Base-by-base conservation (phyloP, 2,329 filamentous ascomycete genomes). In the Rhynchosporium graminicola region DNA sequence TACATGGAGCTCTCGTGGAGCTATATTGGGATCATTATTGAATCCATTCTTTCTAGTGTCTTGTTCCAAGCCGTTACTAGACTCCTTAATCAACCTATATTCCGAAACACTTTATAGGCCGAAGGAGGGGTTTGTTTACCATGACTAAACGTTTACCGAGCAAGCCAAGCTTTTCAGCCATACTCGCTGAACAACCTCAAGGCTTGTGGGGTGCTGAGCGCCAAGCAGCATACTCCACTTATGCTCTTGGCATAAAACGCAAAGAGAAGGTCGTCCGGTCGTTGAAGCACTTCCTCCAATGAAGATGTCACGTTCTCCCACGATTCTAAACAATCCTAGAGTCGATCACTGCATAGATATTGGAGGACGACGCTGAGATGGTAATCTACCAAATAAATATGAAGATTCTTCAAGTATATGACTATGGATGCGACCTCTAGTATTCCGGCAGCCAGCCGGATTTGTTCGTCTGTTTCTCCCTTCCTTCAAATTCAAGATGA, bases 161-260 rank as follows among this genome's bases (percentile, higher is more conserved):
- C 7, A 33, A 28, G 9, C 50, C 36, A 54, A 54, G 51, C 51
- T 54, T 40, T 40, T 12, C 51, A 54, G 51, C n/a, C 51, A 28
- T 15, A 12, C 10, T 1, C 36, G 9, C 51, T 42, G 51, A 42
- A 54, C 7, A 10, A 38, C 20, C 20, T 20, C 20, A 20, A 20
- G 20, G 20, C 36, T 42, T 36, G 51, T 42, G 51, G 36, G 51
- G 20, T 54, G 10, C 36, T 15, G 15, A 54, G 51, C 36, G 51
- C 51, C 51, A 54, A 54, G 51, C 20, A 20, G 20, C 7, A 54
- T n/a, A 36, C 51, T 54, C 28, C 20, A 42, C 9, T 40, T 46
- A 54, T 33, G 33, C 51, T n/a, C 51, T 54, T 54, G 51, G 51
- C 51, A 38, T 3, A 33, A 20, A 13, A 40, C 51, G 38, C n/a